Percentiles rank a stretch among this genome's conserved stretches.
These are phyloP conservation scores for Poa annua DNA, from an alignment of 176 grass and related monocot genomes.

Conservation along the genomic window DNA sequence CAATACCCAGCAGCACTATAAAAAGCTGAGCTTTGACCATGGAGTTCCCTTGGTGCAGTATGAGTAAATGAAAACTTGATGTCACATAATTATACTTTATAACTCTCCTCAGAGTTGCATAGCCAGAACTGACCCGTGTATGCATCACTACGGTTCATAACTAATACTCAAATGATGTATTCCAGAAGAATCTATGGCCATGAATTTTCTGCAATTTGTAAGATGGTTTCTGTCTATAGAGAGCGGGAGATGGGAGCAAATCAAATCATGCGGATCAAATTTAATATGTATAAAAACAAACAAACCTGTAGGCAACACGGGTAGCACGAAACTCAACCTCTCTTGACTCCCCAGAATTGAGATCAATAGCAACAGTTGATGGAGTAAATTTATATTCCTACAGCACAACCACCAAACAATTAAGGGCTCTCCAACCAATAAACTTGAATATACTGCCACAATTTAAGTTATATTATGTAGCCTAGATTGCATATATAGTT, in stretches of 20 bases:
- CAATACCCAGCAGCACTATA: neutral
- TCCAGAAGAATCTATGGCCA: constrained; percentile 2
- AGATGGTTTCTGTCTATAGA: constrained; percentile 10
- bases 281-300: constrained; percentile 35
- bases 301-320: constrained; percentile 98
- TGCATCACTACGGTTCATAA: neutral
- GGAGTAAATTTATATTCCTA: constrained; percentile 98
- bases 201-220: constrained; percentile 4
- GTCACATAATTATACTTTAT: neutral
- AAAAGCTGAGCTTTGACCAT: constrained; percentile 7
- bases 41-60: neutral
- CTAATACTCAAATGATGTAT: constrained; percentile 18
- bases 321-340: constrained; percentile 78
- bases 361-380: constrained; percentile 77
- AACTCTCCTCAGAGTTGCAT: constrained; percentile 3
- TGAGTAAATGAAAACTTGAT: constrained; percentile 5
- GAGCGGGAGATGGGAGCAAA: neutral
- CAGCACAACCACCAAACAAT: constrained; percentile 43
- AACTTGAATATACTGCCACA: constrained; percentile 9
- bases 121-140: constrained; percentile 5
- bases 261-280: neutral
- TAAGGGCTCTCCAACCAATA: constrained; percentile 39
- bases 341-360: constrained; percentile 88
- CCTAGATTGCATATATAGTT: constrained; percentile 25
- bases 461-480: constrained; percentile 18